These are phyloP conservation scores for Amauroascus niger DNA, from an alignment of 2,329 filamentous ascomycete genomes.

Conservation along the genomic window DNA sequence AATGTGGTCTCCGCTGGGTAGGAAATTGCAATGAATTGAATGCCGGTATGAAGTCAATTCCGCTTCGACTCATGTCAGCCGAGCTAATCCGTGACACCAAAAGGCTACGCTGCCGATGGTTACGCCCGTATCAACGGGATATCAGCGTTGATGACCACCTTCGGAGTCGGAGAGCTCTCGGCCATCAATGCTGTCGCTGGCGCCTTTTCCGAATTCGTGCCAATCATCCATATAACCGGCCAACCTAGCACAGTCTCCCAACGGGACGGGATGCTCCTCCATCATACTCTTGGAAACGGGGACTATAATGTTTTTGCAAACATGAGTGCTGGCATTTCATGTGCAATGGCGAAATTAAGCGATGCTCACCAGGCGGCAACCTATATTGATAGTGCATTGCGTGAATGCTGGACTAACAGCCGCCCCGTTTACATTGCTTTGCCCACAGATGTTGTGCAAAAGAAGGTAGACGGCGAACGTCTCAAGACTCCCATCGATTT, in stretches of 20 bases:
- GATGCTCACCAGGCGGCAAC: slow-evolving; percentile 40
- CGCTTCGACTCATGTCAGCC: neutral
- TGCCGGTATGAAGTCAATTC: slow-evolving; percentile 44
- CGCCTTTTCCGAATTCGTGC: slow-evolving; percentile 62
- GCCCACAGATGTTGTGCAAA: slow-evolving; percentile 46
- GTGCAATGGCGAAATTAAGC: slow-evolving; percentile 41
- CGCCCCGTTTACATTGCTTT: slow-evolving; percentile 49
- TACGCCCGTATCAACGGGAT: slow-evolving; percentile 63
- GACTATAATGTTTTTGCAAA: slow-evolving; percentile 44
- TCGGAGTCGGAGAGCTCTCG: slow-evolving; percentile 60
- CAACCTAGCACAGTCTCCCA: slow-evolving; percentile 41
- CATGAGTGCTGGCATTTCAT: slow-evolving; percentile 43
- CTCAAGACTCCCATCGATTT: slow-evolving; percentile 60
- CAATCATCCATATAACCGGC: slow-evolving; percentile 54
- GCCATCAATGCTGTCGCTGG: slow-evolving; percentile 65
- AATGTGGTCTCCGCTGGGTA: slow-evolving; percentile 53
- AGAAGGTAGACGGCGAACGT: slow-evolving; percentile 61
- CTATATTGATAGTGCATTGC: slow-evolving; percentile 45
- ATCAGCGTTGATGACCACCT: slow-evolving; percentile 59
- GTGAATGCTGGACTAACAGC: slow-evolving; percentile 44
- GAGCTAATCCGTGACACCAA: slow-evolving; percentile 14
- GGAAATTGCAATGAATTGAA: slow-evolving; percentile 63
- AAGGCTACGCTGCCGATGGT: slow-evolving; percentile 64
- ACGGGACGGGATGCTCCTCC: slow-evolving; percentile 39
- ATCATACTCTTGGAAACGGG: slow-evolving; percentile 60